Percentiles rank a stretch among this genome's conserved stretches.
These are phyloP conservation scores for Hyphopichia homilentoma DNA, from an alignment of 805 yeast genomes.

Conservation along the genomic window DNA sequence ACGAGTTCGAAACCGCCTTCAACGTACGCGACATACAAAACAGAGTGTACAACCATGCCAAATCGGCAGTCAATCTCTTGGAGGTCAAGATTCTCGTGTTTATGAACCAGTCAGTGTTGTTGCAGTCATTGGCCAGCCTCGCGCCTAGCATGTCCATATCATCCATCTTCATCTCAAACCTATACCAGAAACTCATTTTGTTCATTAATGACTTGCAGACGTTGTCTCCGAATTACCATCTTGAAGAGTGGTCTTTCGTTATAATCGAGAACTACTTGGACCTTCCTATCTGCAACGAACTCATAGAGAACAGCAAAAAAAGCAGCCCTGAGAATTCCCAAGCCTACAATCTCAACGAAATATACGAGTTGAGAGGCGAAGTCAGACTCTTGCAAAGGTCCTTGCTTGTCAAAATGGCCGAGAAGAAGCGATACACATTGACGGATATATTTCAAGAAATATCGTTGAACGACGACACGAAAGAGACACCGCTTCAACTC, in stretches of 20 bases:
- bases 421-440: constrained; percentile 15
- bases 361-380: constrained; percentile 45
- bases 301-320: constrained; percentile 19
- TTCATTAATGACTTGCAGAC: constrained; percentile 40
- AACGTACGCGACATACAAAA: constrained; percentile 3
- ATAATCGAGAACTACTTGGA: constrained; percentile 40
- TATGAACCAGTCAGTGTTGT: constrained; percentile 29
- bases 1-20: constrained; percentile 12
- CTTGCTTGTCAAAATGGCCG: constrained; percentile 26
- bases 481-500: constrained; percentile 4
- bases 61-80: constrained; percentile 16
- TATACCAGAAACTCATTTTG: constrained; percentile 31
- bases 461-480: constrained; percentile 6
- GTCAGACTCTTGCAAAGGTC: constrained; percentile 46
- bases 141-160: constrained; percentile 40
- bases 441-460: constrained; percentile 21
- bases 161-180: constrained; percentile 35
- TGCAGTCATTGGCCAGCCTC: constrained; percentile 32
- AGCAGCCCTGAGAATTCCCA: constrained; percentile 10
- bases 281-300: constrained; percentile 16
- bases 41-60: too few relatives aligned
- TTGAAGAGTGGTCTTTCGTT: constrained; percentile 36
- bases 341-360: constrained; percentile 14
- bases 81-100: constrained; percentile 30
- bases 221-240: constrained; percentile 11